Evolutionary conservation across 805 yeast species (phyloP).

Genomic region (Metschnikowia sp.): DNA sequence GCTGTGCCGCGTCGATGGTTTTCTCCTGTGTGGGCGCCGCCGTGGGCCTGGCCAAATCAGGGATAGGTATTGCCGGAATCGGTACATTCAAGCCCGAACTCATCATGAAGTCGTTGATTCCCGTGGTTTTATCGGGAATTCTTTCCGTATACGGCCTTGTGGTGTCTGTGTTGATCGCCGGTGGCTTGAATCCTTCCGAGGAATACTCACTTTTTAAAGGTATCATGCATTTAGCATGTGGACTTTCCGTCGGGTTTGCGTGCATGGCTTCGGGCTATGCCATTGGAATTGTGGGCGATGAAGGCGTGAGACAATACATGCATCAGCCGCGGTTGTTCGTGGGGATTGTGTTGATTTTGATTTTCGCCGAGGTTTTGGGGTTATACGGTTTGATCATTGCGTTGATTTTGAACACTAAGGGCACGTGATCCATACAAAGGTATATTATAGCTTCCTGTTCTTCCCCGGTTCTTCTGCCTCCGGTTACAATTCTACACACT

Average conservation of each 20-base stretch:
- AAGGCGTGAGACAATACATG: slow-evolving; percentile 85
- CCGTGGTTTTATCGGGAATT: slow-evolving; percentile 98
- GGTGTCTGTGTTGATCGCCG: slow-evolving; percentile 93
- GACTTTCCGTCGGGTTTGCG: slow-evolving; percentile 92
- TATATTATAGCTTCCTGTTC: neutral
- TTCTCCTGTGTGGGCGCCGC: slow-evolving; percentile 97
- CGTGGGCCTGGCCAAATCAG: slow-evolving; percentile 96
- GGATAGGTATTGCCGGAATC: slow-evolving; percentile 96
- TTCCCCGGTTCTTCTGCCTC: neutral
- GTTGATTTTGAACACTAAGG: slow-evolving; percentile 85
- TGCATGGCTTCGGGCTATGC: slow-evolving; percentile 97
- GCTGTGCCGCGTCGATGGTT: slow-evolving; percentile 90
- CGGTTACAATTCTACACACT: slow-evolving; percentile 2
- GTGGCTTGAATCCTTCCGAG: slow-evolving; percentile 73
- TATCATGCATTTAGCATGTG: slow-evolving; percentile 97
- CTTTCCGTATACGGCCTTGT: slow-evolving; percentile 95
- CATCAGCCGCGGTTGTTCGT: slow-evolving; percentile 86
- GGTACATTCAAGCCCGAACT: slow-evolving; percentile 97
- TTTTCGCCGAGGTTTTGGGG: slow-evolving; percentile 89
- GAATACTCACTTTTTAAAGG: slow-evolving; percentile 89
- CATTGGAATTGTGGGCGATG: slow-evolving; percentile 91
- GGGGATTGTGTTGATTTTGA: slow-evolving; percentile 83
- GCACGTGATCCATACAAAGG: slow-evolving; percentile 25
- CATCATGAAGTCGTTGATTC: slow-evolving; percentile 92
- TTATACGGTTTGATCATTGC: slow-evolving; percentile 94